phyloP scores from a whole-genome alignment of 208 protist species.

The Spongospora subterranea region DNA sequence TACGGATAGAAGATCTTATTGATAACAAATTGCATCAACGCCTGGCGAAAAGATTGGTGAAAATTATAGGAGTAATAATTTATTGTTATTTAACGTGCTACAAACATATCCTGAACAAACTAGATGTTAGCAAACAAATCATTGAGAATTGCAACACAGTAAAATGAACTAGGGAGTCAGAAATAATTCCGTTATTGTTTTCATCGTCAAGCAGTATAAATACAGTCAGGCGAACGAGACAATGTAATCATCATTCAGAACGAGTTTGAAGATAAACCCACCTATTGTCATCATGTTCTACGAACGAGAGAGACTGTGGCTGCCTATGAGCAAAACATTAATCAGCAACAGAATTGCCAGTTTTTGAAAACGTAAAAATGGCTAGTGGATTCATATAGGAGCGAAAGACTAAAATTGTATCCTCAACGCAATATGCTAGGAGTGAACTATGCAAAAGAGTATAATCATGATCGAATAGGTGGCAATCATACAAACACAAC shows the following conservation, averaged over 20 bases:
- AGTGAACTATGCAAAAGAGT: slow-evolving; percentile 50
- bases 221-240: slow-evolving; percentile 50
- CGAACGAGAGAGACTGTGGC: too few relatives aligned
- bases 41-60: too few relatives aligned
- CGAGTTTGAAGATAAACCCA: neutral
- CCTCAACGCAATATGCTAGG: slow-evolving; percentile 7
- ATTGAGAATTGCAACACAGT: too few relatives aligned
- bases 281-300: too few relatives aligned
- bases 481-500: neutral
- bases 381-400: slow-evolving; percentile 27
- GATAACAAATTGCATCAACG: too few relatives aligned
- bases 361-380: neutral
- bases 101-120: too few relatives aligned
- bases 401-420: slow-evolving; percentile 44
- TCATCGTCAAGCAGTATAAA: slow-evolving; percentile 17
- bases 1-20: too few relatives aligned
- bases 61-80: too few relatives aligned
- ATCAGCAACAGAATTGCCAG: neutral
- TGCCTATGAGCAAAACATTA: neutral
- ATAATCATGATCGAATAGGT: neutral
- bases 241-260: slow-evolving; percentile 45
- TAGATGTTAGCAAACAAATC: too few relatives aligned
- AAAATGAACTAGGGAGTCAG: too few relatives aligned
- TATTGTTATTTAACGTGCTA: too few relatives aligned
- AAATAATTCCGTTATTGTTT: slow-evolving; percentile 44